These are phyloP conservation scores for Macrophomina pseudophaseolina DNA, from an alignment of 2,329 filamentous ascomycete genomes.

Conservation along the genomic window DNA sequence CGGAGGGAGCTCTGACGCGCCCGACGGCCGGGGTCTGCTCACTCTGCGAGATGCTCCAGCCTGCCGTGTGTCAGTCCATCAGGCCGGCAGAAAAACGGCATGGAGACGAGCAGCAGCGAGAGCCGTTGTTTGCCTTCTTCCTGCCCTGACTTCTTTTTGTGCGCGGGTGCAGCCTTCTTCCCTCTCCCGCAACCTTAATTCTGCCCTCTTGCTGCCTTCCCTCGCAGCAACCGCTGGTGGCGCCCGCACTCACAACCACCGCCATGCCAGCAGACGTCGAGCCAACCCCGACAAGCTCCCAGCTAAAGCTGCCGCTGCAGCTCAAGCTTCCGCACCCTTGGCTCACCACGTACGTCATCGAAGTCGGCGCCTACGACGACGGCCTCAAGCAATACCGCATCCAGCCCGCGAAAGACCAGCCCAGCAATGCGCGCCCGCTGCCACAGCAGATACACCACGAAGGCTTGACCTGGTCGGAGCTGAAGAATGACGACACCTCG, in stretches of 20 bases:
- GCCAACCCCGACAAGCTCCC: neutral
- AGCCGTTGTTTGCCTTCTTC: no score
- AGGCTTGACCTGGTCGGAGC: conserved; percentile 35
- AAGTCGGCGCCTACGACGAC: neutral
- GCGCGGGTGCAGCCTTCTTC: neutral
- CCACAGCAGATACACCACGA: conserved; percentile 36
- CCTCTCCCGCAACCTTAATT: neutral
- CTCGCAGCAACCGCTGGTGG: neutral
- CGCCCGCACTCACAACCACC: neutral
- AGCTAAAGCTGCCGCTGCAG: conserved; percentile 6
- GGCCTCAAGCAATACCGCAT: neutral
- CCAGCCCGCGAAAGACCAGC: neutral
- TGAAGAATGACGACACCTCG: conserved; percentile 27
- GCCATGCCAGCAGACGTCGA: neutral
- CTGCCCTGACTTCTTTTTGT: neutral
- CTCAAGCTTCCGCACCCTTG: conserved; percentile 40
- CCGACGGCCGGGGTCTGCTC: no score
- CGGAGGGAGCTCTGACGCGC: neutral
- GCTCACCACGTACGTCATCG: conserved; percentile 38
- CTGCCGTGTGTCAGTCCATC: neutral
- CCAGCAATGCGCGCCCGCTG: conserved; percentile 34
- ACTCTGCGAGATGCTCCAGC: neutral
- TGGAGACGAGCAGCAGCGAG: no score
- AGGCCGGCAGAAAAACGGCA: neutral
- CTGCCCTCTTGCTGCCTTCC: neutral